Evolutionary conservation across 1,139 yeast species (phyloP), one percentile per base, ranked within the genome.

Genomic region (Nakaseomyces sp.): DNA sequence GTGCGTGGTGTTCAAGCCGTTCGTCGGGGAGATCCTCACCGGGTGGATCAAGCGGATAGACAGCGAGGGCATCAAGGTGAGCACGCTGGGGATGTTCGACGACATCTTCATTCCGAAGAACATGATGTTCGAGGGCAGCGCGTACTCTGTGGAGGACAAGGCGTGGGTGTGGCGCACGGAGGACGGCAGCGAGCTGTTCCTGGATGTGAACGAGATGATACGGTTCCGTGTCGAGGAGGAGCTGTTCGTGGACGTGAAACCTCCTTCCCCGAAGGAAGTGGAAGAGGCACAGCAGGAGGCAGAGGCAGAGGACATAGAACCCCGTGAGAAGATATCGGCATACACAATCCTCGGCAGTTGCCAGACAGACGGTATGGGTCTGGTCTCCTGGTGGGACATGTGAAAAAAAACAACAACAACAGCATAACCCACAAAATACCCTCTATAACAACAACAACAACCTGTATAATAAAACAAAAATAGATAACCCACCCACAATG

Each of bases 121-220:
- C 45, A 73, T 82, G 66, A 66, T 91, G 41, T 91, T 89, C 61
- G 96, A 89, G 60, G 77, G 79, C 42, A 79, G 93, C 59, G 71
- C 69, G 48, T 91, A 75, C 60, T 74, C 76, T 30, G 73, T 77
- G 2, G 77, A 74, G 40, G 98, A 93, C 53, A 85, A 81, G 57
- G 96, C 96, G 3, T 91, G 98, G 98, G 80, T 89, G 37, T 91
- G 98, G 98, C 79, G 79, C 25, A 73, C 73, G 60, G 87, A 80
- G 54, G 83, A 73, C 41, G 91, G 81, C 1, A 76, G 79, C 1
- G 79, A 79, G 51, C 71, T 91, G 51, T 91, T 78, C 58, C 72
- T 91, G 43, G 98, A 93, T 70, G 71, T 86, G 29, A 88, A 89
- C 63, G 98, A 91, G 60, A 85, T 81, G 66, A 83, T 91, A 50